Evolutionary conservation across 2,329 filamentous ascomycete genomes (phyloP).

Genomic region (Colletotrichum sublineola): DNA sequence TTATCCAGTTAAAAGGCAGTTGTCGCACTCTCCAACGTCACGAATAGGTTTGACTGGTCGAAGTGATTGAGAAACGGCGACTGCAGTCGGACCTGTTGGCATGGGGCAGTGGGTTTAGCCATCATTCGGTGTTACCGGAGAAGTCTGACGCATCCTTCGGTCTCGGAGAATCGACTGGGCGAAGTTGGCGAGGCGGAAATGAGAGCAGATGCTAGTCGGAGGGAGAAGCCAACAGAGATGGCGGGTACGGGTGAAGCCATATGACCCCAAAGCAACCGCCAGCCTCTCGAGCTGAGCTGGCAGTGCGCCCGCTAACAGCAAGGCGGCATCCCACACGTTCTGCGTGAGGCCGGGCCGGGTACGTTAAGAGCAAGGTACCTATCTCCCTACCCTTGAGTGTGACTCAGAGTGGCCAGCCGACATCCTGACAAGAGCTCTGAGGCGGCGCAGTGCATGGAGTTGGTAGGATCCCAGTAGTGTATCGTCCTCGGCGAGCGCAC

Average conservation of each 20-base stretch:
- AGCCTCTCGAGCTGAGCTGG: constrained; percentile 5
- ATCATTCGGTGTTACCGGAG: too few relatives aligned
- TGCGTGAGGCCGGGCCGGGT: background rate
- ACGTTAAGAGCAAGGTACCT: background rate
- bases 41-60: background rate
- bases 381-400: background rate
- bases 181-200: background rate
- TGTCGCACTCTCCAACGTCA: background rate
- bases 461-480: background rate
- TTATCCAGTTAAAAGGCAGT: background rate
- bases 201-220: background rate
- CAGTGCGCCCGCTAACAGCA: constrained; percentile 8
- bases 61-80: background rate
- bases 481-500: constrained; percentile 18
- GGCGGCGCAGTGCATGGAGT: background rate
- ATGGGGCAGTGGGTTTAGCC: background rate
- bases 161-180: background rate
- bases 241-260: constrained; percentile 9
- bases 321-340: background rate
- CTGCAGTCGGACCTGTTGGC: background rate
- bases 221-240: background rate
- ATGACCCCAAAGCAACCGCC: constrained; percentile 17
- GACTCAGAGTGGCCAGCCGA: constrained; percentile 13
- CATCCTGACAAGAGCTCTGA: background rate
- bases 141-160: background rate